phyloP scores from a whole-genome alignment of 2,329 filamentous ascomycete species.

The Diaporthe citrichinensis region DNA sequence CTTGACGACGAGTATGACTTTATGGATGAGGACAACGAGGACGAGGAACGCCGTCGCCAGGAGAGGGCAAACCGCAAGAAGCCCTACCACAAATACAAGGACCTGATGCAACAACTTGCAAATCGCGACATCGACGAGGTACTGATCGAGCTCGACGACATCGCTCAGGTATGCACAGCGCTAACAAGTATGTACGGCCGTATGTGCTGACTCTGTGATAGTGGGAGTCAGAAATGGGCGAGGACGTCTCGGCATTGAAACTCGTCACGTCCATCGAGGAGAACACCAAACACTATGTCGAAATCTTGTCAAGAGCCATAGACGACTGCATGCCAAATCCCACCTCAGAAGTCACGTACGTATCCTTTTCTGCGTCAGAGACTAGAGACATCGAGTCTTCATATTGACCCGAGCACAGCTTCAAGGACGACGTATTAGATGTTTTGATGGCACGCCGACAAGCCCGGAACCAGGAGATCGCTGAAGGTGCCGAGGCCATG shows the following conservation, averaged over 20 bases:
- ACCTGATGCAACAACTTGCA: constrained; percentile 87
- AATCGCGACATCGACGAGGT: constrained; percentile 84
- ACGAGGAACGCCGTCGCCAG: constrained; percentile 63
- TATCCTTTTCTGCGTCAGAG: constrained; percentile 17
- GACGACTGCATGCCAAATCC: constrained; percentile 88
- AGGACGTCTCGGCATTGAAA: constrained; percentile 67
- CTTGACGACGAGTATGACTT: constrained; percentile 93
- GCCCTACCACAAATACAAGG: constrained; percentile 88
- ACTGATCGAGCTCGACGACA: constrained; percentile 89
- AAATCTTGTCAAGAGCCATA: constrained; percentile 88
- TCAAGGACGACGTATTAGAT: constrained; percentile 97
- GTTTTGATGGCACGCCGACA: constrained; percentile 95
- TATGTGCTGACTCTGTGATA: constrained; percentile 51
- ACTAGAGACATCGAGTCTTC: constrained; percentile 36
- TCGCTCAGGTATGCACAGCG: constrained; percentile 73
- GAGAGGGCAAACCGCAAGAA: constrained; percentile 64
- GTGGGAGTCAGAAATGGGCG: constrained; percentile 82
- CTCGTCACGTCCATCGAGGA: constrained; percentile 87
- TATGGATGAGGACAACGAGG: constrained; percentile 84
- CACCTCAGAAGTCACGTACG: constrained; percentile 81
- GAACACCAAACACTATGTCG: constrained; percentile 96
- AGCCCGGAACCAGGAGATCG: constrained; percentile 84
- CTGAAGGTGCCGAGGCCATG: constrained; percentile 75
- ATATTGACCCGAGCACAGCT: constrained; percentile 66
- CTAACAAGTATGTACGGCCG: not conserved